Evolutionary conservation across 1,284 basidiomycete genomes (phyloP).

Genomic region (Ustilago lituana): DNA sequence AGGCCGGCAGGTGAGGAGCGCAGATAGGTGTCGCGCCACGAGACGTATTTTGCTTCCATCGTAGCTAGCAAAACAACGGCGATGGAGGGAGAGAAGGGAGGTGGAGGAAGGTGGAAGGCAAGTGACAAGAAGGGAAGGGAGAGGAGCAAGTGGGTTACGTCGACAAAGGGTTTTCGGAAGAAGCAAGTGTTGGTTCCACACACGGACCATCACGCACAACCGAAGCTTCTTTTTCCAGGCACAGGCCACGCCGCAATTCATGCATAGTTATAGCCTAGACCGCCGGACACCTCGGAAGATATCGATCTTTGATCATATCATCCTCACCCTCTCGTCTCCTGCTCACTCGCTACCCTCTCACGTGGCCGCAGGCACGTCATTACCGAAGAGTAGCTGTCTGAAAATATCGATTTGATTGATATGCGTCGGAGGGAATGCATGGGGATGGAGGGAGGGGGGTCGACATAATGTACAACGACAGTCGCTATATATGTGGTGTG

Average conservation of each 20-base stretch:
- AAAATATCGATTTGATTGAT: conserved; percentile 6
- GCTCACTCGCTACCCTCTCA: no score
- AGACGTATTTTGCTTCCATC: conserved; percentile 52
- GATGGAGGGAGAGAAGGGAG: neutral
- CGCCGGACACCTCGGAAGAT: no score
- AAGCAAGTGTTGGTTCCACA: conserved; percentile 18
- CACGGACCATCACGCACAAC: conserved; percentile 5
- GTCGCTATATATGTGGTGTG: conserved; percentile 4
- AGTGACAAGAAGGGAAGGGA: neutral
- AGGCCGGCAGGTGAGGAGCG: conserved; percentile 33
- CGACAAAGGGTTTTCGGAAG: neutral
- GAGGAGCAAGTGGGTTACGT: neutral
- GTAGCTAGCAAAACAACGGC: neutral
- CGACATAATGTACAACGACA: conserved; percentile 38
- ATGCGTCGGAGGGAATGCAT: no score
- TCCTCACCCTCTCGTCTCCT: no score
- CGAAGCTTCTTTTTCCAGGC: conserved; percentile 1
- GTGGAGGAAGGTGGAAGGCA: neutral
- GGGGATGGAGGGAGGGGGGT: neutral
- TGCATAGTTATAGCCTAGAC: neutral
- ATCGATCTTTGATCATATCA: no score
- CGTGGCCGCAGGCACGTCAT: no score
- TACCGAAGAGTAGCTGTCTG: conserved; percentile 1
- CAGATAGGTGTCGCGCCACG: conserved; percentile 40
- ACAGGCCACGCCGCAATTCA: conserved; percentile 11